phyloP scores from a whole-genome alignment of 2,329 filamentous ascomycete species.

The Corniculantispora saksenae region DNA sequence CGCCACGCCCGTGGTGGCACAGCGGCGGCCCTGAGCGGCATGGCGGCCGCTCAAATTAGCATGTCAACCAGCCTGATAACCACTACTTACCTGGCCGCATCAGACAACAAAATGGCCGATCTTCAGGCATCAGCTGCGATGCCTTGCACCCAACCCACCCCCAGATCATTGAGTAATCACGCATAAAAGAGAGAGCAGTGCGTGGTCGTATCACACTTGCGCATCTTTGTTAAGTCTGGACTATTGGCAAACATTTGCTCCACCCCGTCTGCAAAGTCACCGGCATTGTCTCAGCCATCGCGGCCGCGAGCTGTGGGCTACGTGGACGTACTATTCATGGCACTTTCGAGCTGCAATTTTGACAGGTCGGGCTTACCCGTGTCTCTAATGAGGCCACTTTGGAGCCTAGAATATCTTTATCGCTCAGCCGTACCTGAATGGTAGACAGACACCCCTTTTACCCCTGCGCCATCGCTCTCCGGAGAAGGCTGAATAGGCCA shows the following conservation, averaged over 20 bases:
- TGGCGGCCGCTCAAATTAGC: neutral
- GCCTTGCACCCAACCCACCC: neutral
- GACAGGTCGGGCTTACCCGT: neutral
- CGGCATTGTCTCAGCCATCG: neutral
- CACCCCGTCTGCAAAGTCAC: neutral
- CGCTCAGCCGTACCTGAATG: neutral
- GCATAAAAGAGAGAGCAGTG: neutral
- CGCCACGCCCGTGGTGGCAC: neutral
- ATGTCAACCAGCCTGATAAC: neutral
- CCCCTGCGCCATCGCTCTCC: conserved; percentile 8
- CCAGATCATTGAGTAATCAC: neutral
- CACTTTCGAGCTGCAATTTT: neutral
- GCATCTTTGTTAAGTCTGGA: neutral
- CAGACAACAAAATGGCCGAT: conserved; percentile 6
- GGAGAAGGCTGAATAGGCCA: conserved; percentile 1
- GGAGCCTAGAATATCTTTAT: neutral
- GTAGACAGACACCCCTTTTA: neutral
- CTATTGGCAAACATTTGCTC: neutral
- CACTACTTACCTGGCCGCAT: neutral
- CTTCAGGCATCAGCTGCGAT: conserved; percentile 9
- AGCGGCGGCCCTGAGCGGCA: neutral
- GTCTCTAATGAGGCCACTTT: neutral
- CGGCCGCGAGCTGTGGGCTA: neutral
- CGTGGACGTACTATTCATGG: neutral
- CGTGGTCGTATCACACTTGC: neutral